These are phyloP conservation scores for Pholiota conissans DNA, from an alignment of 768 basidiomycete species.

Conservation along the genomic window DNA sequence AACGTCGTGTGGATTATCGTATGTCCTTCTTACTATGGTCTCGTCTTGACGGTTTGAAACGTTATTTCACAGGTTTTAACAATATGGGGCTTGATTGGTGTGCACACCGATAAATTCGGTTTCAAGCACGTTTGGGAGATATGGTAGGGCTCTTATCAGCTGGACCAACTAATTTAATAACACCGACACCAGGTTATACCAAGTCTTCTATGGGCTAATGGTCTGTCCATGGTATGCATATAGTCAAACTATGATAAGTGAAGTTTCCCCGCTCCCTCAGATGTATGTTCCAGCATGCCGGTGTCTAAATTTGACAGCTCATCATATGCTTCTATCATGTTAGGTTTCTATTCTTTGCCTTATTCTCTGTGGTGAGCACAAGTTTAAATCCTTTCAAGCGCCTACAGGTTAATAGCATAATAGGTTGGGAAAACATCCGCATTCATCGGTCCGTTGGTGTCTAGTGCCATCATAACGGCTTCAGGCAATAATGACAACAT, in stretches of 20 bases:
- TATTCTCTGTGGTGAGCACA: constrained; percentile 61
- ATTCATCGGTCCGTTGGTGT: constrained; percentile 75
- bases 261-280: constrained; percentile 71
- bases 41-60: not conserved
- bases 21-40: constrained; percentile 13
- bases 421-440: constrained; percentile 75
- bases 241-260: constrained; percentile 82
- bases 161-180: not conserved
- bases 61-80: constrained; percentile 48
- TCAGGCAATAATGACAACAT: constrained; percentile 71
- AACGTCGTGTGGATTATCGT: constrained; percentile 75
- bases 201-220: constrained; percentile 69
- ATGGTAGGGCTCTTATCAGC: constrained; percentile 40
- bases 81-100: constrained; percentile 76
- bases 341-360: constrained; percentile 74
- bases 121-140: constrained; percentile 87
- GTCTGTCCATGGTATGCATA: constrained; percentile 83
- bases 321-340: constrained; percentile 10
- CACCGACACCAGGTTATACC: constrained; percentile 51
- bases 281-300: constrained; percentile 42
- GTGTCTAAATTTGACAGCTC: not conserved
- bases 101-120: constrained; percentile 71
- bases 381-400: not conserved
- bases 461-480: constrained; percentile 71
- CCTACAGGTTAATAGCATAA: not conserved